These are phyloP conservation scores for Pythium dissotocum DNA, from an alignment of 352 stramenopile genomes.

Conservation along the genomic window DNA sequence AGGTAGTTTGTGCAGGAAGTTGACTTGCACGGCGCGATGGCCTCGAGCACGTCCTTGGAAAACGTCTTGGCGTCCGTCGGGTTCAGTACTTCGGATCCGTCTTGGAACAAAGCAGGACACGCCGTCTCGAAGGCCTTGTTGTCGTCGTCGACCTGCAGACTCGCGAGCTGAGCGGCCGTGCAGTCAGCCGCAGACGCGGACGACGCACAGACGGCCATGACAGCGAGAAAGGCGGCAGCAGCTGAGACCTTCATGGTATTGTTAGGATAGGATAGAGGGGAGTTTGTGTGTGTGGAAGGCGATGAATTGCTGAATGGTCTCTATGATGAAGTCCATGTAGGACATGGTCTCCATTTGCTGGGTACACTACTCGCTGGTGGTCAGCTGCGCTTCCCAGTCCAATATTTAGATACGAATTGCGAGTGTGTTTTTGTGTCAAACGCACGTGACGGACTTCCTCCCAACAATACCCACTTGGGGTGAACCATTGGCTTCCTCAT, in stretches of 20 bases:
- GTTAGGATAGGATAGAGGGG: neutral
- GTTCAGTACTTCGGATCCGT: neutral
- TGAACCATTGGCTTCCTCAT: neutral
- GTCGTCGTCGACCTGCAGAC: neutral
- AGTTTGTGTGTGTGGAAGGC: neutral
- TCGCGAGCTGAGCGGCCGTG: neutral
- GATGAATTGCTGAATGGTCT: neutral
- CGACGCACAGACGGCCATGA: neutral
- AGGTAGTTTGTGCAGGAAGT: neutral
- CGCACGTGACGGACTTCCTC: neutral
- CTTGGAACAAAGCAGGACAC: neutral
- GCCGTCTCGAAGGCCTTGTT: neutral
- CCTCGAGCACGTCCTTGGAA: neutral
- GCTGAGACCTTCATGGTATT: neutral
- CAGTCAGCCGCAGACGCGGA: neutral
- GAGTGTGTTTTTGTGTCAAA: neutral
- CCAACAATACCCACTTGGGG: neutral
- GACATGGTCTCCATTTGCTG: neutral
- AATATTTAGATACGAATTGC: neutral
- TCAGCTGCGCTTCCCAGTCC: too few species aligned
- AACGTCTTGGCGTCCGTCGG: neutral
- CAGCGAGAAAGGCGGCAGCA: neutral
- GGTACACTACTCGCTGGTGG: neutral
- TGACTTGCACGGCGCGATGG: neutral
- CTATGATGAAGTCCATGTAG: too few species aligned